Evolutionary conservation across 306 rosid species (phyloP).

Genomic region (Prinsepia uniflora): DNA sequence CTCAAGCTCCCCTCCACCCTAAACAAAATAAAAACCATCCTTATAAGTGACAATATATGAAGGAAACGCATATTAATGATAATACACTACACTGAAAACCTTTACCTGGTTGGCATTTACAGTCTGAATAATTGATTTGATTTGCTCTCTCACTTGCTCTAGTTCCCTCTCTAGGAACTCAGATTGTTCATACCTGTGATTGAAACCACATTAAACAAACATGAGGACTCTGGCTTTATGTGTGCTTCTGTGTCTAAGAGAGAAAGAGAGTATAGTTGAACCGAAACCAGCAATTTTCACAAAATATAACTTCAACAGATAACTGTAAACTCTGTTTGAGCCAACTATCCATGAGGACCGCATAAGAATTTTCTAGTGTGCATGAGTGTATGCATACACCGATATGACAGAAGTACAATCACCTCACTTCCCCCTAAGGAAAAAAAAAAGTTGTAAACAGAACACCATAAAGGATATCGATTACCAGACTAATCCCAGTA

Average conservation of each 20-base stretch:
- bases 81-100: constrained; percentile 11
- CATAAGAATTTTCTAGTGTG: background rate
- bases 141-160: constrained; percentile 95
- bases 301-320: background rate
- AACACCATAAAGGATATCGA: background rate
- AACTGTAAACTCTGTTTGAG: no score
- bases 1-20: constrained; percentile 97
- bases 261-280: background rate
- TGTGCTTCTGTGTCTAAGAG: background rate
- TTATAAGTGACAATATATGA: constrained; percentile 1
- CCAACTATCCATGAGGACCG: no score
- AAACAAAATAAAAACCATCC: constrained; percentile 24
- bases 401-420: background rate
- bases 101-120: constrained; percentile 87
- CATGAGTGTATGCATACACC: background rate
- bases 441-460: background rate
- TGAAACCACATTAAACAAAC: background rate
- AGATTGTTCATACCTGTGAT: constrained; percentile 83
- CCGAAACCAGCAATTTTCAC: background rate
- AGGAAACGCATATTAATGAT: background rate
- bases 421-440: background rate
- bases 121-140: constrained; percentile 78
- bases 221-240: background rate
- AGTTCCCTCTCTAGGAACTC: constrained; percentile 87
- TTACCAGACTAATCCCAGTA: background rate